phyloP scores from a whole-genome alignment of 306 rosid species.

The Vicia faba region DNA sequence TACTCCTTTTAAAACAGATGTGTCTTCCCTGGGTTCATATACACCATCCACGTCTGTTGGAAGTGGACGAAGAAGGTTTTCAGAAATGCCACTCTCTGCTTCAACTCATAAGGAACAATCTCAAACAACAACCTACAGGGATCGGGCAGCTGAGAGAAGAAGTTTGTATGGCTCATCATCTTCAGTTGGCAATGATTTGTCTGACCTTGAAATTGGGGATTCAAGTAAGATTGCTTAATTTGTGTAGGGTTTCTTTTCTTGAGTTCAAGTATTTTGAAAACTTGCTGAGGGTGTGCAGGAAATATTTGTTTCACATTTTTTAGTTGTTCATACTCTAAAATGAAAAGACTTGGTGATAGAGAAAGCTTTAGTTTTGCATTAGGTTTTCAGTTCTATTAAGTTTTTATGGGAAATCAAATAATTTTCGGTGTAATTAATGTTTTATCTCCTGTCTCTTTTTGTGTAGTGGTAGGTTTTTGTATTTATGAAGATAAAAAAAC shows the following conservation, averaged over 20 bases:
- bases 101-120: conserved; percentile 70
- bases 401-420: conserved; percentile 9
- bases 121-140: conserved; percentile 76
- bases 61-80: conserved; percentile 84
- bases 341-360: conserved; percentile 17
- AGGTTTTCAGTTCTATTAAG: conserved; percentile 9
- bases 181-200: conserved; percentile 58
- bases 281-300: conserved; percentile 16
- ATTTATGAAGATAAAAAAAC: neutral
- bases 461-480: neutral
- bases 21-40: conserved; percentile 82
- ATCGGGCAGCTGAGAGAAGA: conserved; percentile 98
- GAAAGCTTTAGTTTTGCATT: conserved; percentile 31
- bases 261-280: conserved; percentile 34
- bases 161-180: conserved; percentile 87
- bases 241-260: conserved; percentile 32
- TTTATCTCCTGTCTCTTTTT: neutral
- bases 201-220: conserved; percentile 67
- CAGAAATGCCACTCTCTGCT: conserved; percentile 83
- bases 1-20: conserved; percentile 82
- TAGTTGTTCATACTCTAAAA: conserved; percentile 26
- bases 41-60: conserved; percentile 59
- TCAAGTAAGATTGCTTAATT: conserved; percentile 71
- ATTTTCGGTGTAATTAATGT: neutral
- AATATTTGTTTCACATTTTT: conserved; percentile 25